Evolutionary conservation across 108 stramenopile species (phyloP).

Genomic region (Halocafeteria seosinensis): DNA sequence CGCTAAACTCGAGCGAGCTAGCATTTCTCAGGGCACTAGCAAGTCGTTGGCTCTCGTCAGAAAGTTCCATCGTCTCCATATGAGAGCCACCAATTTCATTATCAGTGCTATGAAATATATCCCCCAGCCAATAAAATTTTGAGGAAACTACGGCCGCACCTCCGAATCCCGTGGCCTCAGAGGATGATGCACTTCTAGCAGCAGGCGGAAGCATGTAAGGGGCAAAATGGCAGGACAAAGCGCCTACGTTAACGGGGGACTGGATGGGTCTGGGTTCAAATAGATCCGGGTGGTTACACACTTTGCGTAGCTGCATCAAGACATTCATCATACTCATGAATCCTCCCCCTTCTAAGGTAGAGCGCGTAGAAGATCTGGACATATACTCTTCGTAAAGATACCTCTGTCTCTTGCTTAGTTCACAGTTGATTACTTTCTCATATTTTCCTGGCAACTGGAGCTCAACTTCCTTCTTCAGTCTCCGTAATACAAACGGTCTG

Average conservation of each 20-base stretch:
- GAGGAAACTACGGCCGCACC: no score
- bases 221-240: no score
- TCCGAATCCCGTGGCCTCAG: no score
- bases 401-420: conserved; percentile 52
- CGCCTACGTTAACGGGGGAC: conserved; percentile 60
- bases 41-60: no score
- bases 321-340: conserved; percentile 51
- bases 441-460: conserved; percentile 48
- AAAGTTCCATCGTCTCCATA: no score
- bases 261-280: conserved; percentile 48
- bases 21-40: no score
- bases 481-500: conserved; percentile 69
- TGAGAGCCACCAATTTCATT: no score
- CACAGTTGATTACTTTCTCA: conserved; percentile 81
- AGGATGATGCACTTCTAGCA: no score
- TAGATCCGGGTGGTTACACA: conserved; percentile 91
- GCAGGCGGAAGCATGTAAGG: no score
- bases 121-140: no score
- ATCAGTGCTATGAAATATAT: no score
- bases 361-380: conserved; percentile 17
- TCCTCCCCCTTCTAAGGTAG: conserved; percentile 31
- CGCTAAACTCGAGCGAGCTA: no score
- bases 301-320: conserved; percentile 66
- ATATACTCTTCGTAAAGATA: conserved; percentile 24
- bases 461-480: conserved; percentile 37